Conservation (phyloP, 1,139 yeast genomes). For the Pichia sp. region DNA sequence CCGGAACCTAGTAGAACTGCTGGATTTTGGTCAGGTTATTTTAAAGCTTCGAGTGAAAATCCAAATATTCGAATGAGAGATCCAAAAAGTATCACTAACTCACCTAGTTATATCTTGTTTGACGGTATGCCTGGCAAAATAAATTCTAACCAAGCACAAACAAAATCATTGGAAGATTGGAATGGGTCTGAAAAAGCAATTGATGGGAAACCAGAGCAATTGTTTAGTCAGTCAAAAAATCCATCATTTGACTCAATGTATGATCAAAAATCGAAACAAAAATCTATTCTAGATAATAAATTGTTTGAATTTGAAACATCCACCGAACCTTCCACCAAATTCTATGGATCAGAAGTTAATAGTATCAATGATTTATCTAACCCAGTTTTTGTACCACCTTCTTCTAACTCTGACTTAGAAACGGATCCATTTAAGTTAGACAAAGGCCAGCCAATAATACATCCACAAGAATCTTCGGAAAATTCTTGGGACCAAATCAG, state of each 20-base stretch:
- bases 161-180: constrained; percentile 5
- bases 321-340: neutral
- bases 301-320: constrained; percentile 10
- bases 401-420: too few species aligned
- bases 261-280: too few species aligned
- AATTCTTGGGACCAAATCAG: constrained; percentile 17
- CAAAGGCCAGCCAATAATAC: constrained; percentile 3
- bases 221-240: too few species aligned
- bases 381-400: neutral
- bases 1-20: constrained; percentile 23
- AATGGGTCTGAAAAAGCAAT: neutral
- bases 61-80: constrained; percentile 22
- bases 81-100: constrained; percentile 18
- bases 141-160: constrained; percentile 10
- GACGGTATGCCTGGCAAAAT: constrained; percentile 3
- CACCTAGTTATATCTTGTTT: constrained; percentile 5
- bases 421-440: neutral
- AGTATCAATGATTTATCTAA: constrained; percentile 13
- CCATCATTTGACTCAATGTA: neutral
- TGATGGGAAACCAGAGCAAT: too few species aligned
- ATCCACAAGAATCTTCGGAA: constrained; percentile 4
- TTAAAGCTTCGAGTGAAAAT: constrained; percentile 20
- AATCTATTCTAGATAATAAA: neutral
- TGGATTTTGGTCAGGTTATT: constrained; percentile 27
- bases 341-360: too few species aligned